Percentiles rank a stretch among this genome's conserved stretches.
Evolutionary conservation across 345 rosid genomes (phyloP).

Genomic region (Leavenworthia alabamica): DNA sequence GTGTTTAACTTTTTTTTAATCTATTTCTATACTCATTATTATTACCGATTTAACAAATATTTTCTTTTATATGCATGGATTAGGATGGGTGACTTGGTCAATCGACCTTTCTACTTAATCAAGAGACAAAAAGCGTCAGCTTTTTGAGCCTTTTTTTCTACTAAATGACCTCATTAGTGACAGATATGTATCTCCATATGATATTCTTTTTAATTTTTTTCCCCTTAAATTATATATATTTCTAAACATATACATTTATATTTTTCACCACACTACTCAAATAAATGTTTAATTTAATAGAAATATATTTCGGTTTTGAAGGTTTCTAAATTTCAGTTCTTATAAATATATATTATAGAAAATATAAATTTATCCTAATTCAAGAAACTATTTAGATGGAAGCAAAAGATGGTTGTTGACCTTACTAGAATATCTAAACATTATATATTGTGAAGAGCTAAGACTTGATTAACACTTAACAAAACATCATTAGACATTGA

Average conservation of each 20-base stretch:
- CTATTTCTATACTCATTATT: background rate
- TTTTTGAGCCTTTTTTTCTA: background rate
- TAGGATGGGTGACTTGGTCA: constrained; percentile 13
- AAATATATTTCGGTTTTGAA: too few species aligned
- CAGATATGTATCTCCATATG: background rate
- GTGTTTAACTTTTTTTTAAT: background rate
- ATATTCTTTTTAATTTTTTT: background rate
- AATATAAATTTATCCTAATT: too few species aligned
- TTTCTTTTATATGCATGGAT: constrained; percentile 3
- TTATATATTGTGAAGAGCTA: background rate
- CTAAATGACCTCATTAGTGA: constrained; percentile 15
- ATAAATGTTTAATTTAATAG: too few species aligned
- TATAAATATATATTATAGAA: too few species aligned
- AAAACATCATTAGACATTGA: background rate
- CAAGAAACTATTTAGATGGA: too few species aligned
- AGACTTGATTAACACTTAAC: background rate
- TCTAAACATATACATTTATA: background rate
- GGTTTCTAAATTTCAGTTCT: too few species aligned
- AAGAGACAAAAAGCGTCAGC: constrained; percentile 19
- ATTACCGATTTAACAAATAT: background rate
- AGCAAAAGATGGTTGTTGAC: too few species aligned
- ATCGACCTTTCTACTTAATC: constrained; percentile 16
- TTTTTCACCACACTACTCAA: constrained; percentile 1
- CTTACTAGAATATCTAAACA: background rate
- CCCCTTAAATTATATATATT: background rate